phyloP scores from a whole-genome alignment of 2,329 filamentous ascomycete species.

The Monascus ruber region DNA sequence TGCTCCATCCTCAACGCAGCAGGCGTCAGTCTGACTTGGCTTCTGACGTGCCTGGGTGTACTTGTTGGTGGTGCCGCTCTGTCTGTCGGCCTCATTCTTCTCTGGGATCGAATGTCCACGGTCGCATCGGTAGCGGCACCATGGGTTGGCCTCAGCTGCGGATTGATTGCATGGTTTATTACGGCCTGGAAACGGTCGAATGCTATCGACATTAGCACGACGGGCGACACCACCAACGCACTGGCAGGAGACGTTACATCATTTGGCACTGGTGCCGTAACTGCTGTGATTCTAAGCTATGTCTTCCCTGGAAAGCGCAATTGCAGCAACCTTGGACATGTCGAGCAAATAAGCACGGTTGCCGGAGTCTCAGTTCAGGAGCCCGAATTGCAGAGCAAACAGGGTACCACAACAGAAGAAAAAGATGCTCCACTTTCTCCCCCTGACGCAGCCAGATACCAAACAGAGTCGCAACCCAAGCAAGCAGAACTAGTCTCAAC shows the following conservation, averaged over 20 bases:
- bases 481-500: constrained; percentile 12
- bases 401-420: too few species aligned
- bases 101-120: constrained; percentile 31
- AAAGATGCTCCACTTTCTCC: too few species aligned
- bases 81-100: constrained; percentile 25
- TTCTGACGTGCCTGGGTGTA: constrained; percentile 29
- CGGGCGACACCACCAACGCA: constrained; percentile 27
- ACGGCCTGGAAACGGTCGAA: constrained; percentile 24
- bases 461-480: neutral
- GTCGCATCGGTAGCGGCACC: constrained; percentile 24
- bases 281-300: constrained; percentile 22
- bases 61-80: constrained; percentile 30
- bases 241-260: constrained; percentile 29
- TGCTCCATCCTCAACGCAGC: constrained; percentile 25
- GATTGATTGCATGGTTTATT: constrained; percentile 28
- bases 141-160: constrained; percentile 22
- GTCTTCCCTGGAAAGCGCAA: constrained; percentile 21
- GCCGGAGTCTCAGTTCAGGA: constrained; percentile 10
- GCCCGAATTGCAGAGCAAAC: neutral
- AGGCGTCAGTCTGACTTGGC: constrained; percentile 28
- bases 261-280: constrained; percentile 23
- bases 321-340: constrained; percentile 9
- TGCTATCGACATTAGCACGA: constrained; percentile 23
- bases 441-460: too few species aligned
- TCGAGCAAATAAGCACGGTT: constrained; percentile 18